Base-by-base conservation (phyloP, 2,329 filamentous ascomycete species). In the Aspergillus bombycis region DNA sequence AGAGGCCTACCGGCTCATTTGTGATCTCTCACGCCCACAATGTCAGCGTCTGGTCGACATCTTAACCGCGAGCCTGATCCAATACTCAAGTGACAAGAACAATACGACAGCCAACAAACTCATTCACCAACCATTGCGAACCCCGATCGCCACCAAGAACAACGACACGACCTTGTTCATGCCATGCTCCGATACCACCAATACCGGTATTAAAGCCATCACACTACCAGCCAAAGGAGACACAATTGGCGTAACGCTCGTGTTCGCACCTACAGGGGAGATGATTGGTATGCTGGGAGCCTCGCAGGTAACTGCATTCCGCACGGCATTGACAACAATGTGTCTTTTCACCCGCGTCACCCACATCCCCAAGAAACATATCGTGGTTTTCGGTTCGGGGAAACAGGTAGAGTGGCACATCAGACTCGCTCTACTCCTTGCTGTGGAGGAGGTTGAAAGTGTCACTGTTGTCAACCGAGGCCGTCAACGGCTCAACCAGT, bases 221-320 rank as follows among this genome's bases (percentile, higher is more conserved):
- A 91, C 89, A 2, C 83, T 84, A 2, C 32, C 32, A 8, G 7
- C 32, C 32, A 32, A 32, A 6, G 8, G 10, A 6, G 32, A 32
- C 8, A 32, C 32, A 32, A 6, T 32, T 8, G 32, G 32, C 3
- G 32, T 32, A 4, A 32, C 32, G 10, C 32, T 32, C 7, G 32
- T 32, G 32, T 32, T 32, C 8, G 32, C 32, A 2, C 32, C 32
- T 32, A 32, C 32, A 8, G 32, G 32, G 10, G 32, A 32, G 32
- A 11, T 32, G 10, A 8, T 32, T 32, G 32, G 32, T 68, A 68
- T 6, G 70, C 71, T 95, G 41, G 89, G 92, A 70, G 91, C 91
- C 19, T 85, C 86, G 63, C 88, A 91, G 54, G 80, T 94, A 36
- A 94, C 92, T 0, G 91, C 90, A 3, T 95, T 94, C 77, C 88